phyloP scores from a whole-genome alignment of 331 rosid species.

The Spiraea crenata region DNA sequence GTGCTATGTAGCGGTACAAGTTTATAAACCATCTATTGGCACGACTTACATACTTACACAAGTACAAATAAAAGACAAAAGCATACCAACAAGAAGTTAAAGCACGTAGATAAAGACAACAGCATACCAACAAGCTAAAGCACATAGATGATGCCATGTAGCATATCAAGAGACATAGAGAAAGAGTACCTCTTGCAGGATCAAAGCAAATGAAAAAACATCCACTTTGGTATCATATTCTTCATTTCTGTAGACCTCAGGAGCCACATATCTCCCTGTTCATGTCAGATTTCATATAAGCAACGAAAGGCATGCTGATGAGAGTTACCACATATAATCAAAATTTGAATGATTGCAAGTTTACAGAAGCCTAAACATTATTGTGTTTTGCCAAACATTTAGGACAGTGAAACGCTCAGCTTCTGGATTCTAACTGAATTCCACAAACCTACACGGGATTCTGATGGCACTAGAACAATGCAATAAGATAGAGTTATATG shows the following conservation, averaged over 20 bases:
- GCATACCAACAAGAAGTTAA: neutral
- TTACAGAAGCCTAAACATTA: slow-evolving; percentile 4
- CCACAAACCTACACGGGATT: neutral
- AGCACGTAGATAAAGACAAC: neutral
- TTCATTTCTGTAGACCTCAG: slow-evolving; percentile 82
- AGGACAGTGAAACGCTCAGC: neutral
- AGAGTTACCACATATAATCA: neutral
- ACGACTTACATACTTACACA: neutral
- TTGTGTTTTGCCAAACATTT: slow-evolving; percentile 2
- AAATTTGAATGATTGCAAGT: neutral
- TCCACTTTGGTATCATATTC: slow-evolving; percentile 87
- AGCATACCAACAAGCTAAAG: neutral
- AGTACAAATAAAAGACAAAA: neutral
- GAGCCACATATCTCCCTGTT: slow-evolving; percentile 80
- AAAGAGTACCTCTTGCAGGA: slow-evolving; percentile 75
- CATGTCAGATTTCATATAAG: slow-evolving; percentile 11
- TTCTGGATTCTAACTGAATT: neutral
- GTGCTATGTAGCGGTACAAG: neutral
- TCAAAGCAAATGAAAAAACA: slow-evolving; percentile 88
- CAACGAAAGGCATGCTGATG: slow-evolving; percentile 7
- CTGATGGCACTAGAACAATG: neutral
- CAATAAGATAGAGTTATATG: neutral
- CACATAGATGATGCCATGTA: neutral
- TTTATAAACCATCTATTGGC: neutral
- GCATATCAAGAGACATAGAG: neutral